Conservation (phyloP, 805 yeast genomes). For the Zygosaccharomyces bisporus region DNA sequence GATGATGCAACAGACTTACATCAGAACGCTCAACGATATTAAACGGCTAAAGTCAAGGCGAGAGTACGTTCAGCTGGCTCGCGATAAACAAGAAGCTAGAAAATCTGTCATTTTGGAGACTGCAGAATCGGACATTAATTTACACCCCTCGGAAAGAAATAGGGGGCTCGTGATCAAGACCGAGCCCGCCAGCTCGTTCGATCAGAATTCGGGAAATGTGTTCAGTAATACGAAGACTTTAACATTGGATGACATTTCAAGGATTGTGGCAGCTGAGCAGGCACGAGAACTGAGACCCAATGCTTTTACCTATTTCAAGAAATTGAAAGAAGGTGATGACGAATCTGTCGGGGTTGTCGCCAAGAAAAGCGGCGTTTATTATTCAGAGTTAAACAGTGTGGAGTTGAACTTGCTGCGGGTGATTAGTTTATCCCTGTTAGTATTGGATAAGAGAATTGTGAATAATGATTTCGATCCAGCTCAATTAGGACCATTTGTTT, state of each 20-base stretch:
- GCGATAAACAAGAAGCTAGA: slow-evolving; percentile 56
- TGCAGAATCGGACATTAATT: slow-evolving; percentile 30
- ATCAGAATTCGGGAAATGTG: slow-evolving; percentile 33
- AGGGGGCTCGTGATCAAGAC: slow-evolving; percentile 34
- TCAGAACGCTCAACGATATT: slow-evolving; percentile 69
- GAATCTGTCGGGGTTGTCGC: slow-evolving; percentile 18
- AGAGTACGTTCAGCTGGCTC: slow-evolving; percentile 50
- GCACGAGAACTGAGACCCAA: slow-evolving; percentile 91
- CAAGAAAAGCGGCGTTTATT: slow-evolving; percentile 45
- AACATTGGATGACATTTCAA: slow-evolving; percentile 92
- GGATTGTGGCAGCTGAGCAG: slow-evolving; percentile 96
- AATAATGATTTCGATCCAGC: slow-evolving; percentile 12
- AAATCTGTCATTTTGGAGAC: slow-evolving; percentile 64
- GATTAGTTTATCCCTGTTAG: slow-evolving; percentile 44
- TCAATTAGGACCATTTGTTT: slow-evolving; percentile 58
- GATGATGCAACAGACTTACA: slow-evolving; percentile 49
- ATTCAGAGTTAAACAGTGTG: slow-evolving; percentile 45
- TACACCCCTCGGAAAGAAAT: slow-evolving; percentile 21
- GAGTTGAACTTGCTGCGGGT: slow-evolving; percentile 55
- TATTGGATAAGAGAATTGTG: slow-evolving; percentile 20
- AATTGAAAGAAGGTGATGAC: slow-evolving; percentile 32
- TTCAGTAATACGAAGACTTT: slow-evolving; percentile 78
- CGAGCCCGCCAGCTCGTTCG: slow-evolving; percentile 47
- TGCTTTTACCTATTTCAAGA: slow-evolving; percentile 78
- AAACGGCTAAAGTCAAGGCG: slow-evolving; percentile 70